These are phyloP conservation scores for Taiozyma sp. DNA, from an alignment of 1,139 yeast species.

Conservation along the genomic window DNA sequence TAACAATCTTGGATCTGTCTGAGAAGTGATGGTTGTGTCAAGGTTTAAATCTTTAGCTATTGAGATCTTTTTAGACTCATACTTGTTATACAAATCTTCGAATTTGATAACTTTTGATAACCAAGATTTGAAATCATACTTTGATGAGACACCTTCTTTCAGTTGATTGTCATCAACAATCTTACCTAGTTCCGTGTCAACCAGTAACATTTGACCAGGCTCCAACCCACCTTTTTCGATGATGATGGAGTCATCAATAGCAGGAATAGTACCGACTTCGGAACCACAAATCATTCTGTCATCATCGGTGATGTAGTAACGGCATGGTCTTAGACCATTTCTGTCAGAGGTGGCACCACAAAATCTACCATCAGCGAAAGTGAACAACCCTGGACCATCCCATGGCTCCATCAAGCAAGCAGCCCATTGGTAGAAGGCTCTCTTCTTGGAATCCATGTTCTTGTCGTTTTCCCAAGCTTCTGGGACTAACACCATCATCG, in stretches of 20 bases:
- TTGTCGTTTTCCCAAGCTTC: constrained; percentile 96
- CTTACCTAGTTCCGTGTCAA: constrained; percentile 89
- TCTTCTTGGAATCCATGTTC: constrained; percentile 83
- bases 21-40: constrained; percentile 30
- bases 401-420: constrained; percentile 99
- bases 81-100: constrained; percentile 65
- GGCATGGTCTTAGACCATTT: constrained; percentile 97
- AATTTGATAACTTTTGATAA: constrained; percentile 78
- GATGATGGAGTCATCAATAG: constrained; percentile 73
- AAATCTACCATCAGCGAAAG: constrained; percentile 95
- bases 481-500: constrained; percentile 95
- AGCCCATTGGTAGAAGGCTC: constrained; percentile 98
- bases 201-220: constrained; percentile 95
- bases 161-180: constrained; percentile 91
- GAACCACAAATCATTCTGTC: constrained; percentile 97
- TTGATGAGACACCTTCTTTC: constrained; percentile 74
- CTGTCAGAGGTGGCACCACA: constrained; percentile 98
- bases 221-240: constrained; percentile 90
- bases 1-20: constrained; percentile 75
- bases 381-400: constrained; percentile 98
- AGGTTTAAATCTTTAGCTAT: constrained; percentile 21
- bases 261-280: constrained; percentile 92
- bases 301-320: constrained; percentile 92
- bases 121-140: constrained; percentile 94
- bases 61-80: constrained; percentile 43